Percentiles rank a stretch among this genome's conserved stretches.
phyloP scores from a whole-genome alignment of 208 protist genomes.

The Trypanosoma congolense region DNA sequence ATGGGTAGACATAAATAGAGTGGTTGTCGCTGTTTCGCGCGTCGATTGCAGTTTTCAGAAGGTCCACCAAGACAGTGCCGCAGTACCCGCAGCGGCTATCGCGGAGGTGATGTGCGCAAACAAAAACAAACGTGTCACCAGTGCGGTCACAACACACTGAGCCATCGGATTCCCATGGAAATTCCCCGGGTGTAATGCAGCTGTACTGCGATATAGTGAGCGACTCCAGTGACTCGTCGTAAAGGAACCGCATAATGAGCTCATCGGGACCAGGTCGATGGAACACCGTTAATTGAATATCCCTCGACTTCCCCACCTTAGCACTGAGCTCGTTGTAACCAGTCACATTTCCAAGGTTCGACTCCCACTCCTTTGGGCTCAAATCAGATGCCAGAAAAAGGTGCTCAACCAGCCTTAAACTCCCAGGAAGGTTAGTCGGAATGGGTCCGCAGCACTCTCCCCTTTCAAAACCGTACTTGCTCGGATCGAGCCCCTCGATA shows the following conservation, averaged over 20 bases:
- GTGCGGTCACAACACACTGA: constrained; percentile 65
- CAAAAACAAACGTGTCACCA: constrained; percentile 79
- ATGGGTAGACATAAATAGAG: constrained; percentile 56
- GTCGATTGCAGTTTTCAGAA: constrained; percentile 57
- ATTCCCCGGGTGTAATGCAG: constrained; percentile 30
- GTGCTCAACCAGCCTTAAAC: constrained; percentile 80
- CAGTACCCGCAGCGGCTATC: constrained; percentile 88
- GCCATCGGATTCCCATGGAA: constrained; percentile 73
- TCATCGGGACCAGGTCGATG: constrained; percentile 30
- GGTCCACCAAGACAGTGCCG: constrained; percentile 76
- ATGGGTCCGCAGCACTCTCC: constrained; percentile 82
- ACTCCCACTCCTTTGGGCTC: constrained; percentile 56
- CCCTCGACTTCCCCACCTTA: constrained; percentile 15
- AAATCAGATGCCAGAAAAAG: constrained; percentile 69
- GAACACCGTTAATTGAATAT: constrained; percentile 18
- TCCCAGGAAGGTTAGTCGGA: constrained; percentile 59
- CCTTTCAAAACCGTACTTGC: constrained; percentile 69
- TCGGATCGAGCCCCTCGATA: constrained; percentile 83
- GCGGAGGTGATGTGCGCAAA: constrained; percentile 75
- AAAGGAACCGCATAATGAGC: constrained; percentile 55
- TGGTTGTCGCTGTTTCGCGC: constrained; percentile 22
- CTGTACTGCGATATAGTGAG: constrained; percentile 63
- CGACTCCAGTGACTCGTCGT: constrained; percentile 29
- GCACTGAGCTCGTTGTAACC: constrained; percentile 44
- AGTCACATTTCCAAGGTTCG: constrained; percentile 57